Base-by-base conservation (phyloP, 2,329 filamentous ascomycete genomes). In the Aspergillus quadricinctus region DNA sequence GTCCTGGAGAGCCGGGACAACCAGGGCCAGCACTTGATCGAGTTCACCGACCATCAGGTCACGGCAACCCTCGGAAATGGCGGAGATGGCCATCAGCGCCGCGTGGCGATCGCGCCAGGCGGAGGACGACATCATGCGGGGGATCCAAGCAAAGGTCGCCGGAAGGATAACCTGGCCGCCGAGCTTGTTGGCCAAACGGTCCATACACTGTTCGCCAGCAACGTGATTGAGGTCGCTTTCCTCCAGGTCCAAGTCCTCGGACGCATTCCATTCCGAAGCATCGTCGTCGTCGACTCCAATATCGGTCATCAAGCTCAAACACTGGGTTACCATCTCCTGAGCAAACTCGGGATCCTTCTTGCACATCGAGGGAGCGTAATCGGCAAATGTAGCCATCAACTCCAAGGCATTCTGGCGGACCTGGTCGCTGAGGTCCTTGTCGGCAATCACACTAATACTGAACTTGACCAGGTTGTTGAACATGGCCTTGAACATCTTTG, bases 171-270 rank as follows among this genome's bases (percentile, higher is more conserved):
- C 87, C 67, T 90, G 83, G n/a, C 94, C 94, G 56, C 94, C 94
- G 37, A 99, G 88, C 76, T 96, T 97, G 80, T 97, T 99, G 54
- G 94, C 93, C 53, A 99, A 81, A 56, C 94, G 87, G 72, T 99
- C 94, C 93, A 99, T 97, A 65, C 91, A 95, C 76, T 99, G 94
- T 76, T 99, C 94, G 58, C 94, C 94, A 46, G 93, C 94, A 62
- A 99, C 92, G 69, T 99, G 94, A 72, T 99, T 99, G 60, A 92
- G 85, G 69, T 99, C 94, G 70, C 91, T 97, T 76, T 99, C 94
- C 65, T 97, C 94, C 57, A 91, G 85, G 62, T 99, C 94, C 62
- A 97, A 86, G 79, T 99, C 94, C 71, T 99, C 94, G 27, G 90
- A 90, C 3, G 86, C 82, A 63, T 96, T 89, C 94, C 94, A 99